Evolutionary conservation across 352 stramenopile genomes (phyloP), one percentile per base, ranked within the genome.

Genomic region (Globisporangium paroecandrum): DNA sequence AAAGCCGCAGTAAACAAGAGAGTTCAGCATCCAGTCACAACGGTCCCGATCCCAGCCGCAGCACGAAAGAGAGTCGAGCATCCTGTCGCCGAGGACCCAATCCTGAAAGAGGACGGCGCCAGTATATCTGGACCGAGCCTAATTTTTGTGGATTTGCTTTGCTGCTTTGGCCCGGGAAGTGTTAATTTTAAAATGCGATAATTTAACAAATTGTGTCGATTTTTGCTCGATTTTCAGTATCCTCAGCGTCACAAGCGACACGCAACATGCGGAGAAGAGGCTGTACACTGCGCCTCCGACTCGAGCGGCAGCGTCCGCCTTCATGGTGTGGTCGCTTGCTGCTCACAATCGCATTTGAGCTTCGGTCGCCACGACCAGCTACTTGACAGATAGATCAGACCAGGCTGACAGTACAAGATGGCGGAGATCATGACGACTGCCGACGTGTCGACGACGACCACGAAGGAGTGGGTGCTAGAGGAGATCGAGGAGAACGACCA

Each of bases 301-400:
- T 41, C 22, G 43, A 7, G 29, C 7, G 15, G 27, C 27, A 41
- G 54, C 43, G 43, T 58, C 25, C 25, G 53, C 53, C 53, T 18
- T 25, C 53, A 38, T n/a, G 24, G 29, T 58, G 34, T n/a, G 24
- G 20, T 58, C 25, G 13, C 27, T 10, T 9, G 51, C 24, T 58
- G 27, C 29, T 49, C 56, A 62, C 32, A 49, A 62, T 62, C 56
- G 32, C 32, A 62, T 62, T 62, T 25, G 56, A 62, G 56, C 56
- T 49, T 32, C 32, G 56, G 36, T 10, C 56, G 56, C 32, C n/a
- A 49, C 56, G 32, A 29, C 4, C 29, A 61, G 15, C 55, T 4
- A 8, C 56, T 22, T 22, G 1, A 36, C 1, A n/a, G 4, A 36
- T 1, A 32, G 53, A 58, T 9, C 9, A 29, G 10, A 34, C 53